phyloP scores from a whole-genome alignment of 139 green algal genomes.

The Bryopsis sp. region DNA sequence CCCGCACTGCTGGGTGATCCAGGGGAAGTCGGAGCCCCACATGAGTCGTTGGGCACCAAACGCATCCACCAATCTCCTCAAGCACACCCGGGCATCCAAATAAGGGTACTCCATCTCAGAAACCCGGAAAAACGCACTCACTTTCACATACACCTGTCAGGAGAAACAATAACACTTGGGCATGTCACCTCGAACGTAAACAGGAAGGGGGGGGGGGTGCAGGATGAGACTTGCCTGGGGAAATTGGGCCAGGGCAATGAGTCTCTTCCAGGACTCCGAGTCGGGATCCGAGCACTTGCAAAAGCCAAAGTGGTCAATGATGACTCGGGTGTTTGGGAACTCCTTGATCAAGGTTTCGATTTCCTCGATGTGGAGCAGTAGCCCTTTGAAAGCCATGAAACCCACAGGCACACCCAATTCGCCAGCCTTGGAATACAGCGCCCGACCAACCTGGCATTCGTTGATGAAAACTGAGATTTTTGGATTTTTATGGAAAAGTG shows the following conservation, averaged over 20 bases:
- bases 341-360: slow-evolving; percentile 37
- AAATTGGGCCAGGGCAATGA: slow-evolving; percentile 33
- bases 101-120: slow-evolving; percentile 35
- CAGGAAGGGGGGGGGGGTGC: too few relatives aligned
- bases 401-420: slow-evolving; percentile 47
- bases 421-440: slow-evolving; percentile 40
- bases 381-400: slow-evolving; percentile 64
- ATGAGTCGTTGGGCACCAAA: slow-evolving; percentile 37
- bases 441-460: slow-evolving; percentile 29
- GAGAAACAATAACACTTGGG: slow-evolving; percentile 7
- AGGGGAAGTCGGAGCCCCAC: slow-evolving; percentile 51
- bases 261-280: slow-evolving; percentile 30
- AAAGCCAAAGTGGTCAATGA: slow-evolving; percentile 68
- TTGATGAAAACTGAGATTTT: not conserved
- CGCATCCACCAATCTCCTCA: slow-evolving; percentile 27
- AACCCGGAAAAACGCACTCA: slow-evolving; percentile 46
- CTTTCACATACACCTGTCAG: slow-evolving; percentile 50
- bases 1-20: slow-evolving; percentile 37
- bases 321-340: slow-evolving; percentile 43
- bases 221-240: slow-evolving; percentile 20
- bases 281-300: slow-evolving; percentile 27
- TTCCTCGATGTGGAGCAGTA: slow-evolving; percentile 37
- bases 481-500: not conserved
- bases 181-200: not conserved
- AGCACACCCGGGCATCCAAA: slow-evolving; percentile 23